phyloP scores from a whole-genome alignment of 2,329 filamentous ascomycete species.

The Diaporthe nobilis region DNA sequence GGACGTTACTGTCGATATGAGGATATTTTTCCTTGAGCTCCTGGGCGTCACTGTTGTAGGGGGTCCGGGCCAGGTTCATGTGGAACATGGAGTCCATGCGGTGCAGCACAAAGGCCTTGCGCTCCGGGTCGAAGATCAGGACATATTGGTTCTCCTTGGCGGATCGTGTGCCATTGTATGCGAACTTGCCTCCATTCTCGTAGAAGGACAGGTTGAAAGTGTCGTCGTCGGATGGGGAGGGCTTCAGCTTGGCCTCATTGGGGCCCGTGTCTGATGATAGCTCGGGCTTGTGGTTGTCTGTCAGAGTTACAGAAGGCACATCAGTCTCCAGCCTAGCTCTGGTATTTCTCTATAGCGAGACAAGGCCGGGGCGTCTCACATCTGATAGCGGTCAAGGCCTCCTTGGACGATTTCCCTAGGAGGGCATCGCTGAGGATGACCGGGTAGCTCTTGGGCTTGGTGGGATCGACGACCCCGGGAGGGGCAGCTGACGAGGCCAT shows the following conservation, averaged over 20 bases:
- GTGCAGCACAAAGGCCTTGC: conserved; percentile 86
- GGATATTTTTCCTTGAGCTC: conserved; percentile 77
- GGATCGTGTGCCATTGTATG: conserved; percentile 70
- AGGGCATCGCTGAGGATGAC: conserved; percentile 75
- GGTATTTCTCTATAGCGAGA: background rate
- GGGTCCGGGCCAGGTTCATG: conserved; percentile 85
- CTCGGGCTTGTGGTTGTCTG: conserved; percentile 75
- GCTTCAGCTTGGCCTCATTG: conserved; percentile 66
- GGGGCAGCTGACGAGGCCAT: conserved; percentile 48
- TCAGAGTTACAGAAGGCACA: background rate
- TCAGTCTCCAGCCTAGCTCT: conserved; percentile 11
- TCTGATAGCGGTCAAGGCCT: conserved; percentile 72
- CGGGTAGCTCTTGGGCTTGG: conserved; percentile 72
- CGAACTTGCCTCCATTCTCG: conserved; percentile 70
- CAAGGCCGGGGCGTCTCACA: conserved; percentile 62
- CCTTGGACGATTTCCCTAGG: conserved; percentile 68
- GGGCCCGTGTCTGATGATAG: conserved; percentile 64
- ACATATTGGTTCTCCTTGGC: conserved; percentile 72
- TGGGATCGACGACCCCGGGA: conserved; percentile 67
- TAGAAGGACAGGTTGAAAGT: conserved; percentile 70
- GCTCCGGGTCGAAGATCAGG: conserved; percentile 81
- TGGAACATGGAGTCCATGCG: conserved; percentile 85
- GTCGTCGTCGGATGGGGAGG: conserved; percentile 57
- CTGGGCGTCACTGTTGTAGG: conserved; percentile 73
- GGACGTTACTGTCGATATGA: conserved; percentile 66